Percentiles rank a stretch among this genome's conserved stretches.
Evolutionary conservation across 2,329 filamentous ascomycete species (phyloP).

Genomic region (Helminthosporium solani): DNA sequence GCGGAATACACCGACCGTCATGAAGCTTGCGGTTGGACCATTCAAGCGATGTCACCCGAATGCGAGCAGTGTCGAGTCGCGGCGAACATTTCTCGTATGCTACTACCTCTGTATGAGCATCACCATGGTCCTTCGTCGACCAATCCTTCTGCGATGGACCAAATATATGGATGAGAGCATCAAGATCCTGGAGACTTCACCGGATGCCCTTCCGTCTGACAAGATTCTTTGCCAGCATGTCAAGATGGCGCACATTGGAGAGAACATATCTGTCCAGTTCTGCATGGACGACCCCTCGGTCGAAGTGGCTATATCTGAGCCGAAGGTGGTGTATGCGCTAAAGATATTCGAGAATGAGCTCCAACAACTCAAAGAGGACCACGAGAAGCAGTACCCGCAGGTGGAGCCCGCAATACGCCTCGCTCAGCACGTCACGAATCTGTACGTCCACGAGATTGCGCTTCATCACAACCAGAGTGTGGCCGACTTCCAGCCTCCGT

Average conservation of each 20-base stretch:
- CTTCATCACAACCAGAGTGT: conserved; percentile 47
- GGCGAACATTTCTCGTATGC: conserved; percentile 61
- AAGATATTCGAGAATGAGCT: conserved; percentile 58
- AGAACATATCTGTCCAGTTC: conserved; percentile 58
- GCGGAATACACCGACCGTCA: conserved; percentile 48
- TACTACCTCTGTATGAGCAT: conserved; percentile 61
- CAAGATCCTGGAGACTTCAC: conserved; percentile 56
- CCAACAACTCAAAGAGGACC: conserved; percentile 31
- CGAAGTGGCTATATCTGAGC: conserved; percentile 55
- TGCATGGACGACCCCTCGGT: conserved; percentile 56
- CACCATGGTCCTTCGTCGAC: conserved; percentile 59
- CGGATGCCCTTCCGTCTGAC: conserved; percentile 59
- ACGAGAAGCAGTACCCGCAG: conserved; percentile 41
- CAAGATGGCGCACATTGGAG: conserved; percentile 59
- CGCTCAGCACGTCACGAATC: conserved; percentile 50
- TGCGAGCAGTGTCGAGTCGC: conserved; percentile 57
- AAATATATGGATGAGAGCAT: conserved; percentile 65
- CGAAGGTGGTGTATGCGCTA: conserved; percentile 56
- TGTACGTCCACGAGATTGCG: conserved; percentile 54
- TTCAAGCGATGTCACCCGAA: conserved; percentile 43
- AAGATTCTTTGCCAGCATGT: conserved; percentile 58
- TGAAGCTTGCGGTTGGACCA: conserved; percentile 38
- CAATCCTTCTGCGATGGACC: conserved; percentile 61
- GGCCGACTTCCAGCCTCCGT: conserved; percentile 49
- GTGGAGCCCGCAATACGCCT: conserved; percentile 44